These are phyloP conservation scores for Fusarium sarcochroum DNA, from an alignment of 2,329 filamentous ascomycete species.

Conservation along the genomic window DNA sequence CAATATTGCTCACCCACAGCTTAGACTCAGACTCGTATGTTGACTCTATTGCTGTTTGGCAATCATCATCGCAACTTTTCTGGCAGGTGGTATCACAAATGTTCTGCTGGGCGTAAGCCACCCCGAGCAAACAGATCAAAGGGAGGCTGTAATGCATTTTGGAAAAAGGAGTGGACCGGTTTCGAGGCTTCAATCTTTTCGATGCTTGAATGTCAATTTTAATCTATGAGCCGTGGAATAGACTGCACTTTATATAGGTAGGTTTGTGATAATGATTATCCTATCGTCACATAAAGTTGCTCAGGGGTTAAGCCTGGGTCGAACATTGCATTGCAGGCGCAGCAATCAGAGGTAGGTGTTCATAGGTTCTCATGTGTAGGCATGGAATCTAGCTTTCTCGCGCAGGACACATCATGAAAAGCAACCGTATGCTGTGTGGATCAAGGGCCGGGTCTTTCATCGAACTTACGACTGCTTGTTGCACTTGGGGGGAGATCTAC, in stretches of 20 bases:
- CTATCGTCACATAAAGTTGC: no score
- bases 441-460: no score
- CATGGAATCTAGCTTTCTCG: no score
- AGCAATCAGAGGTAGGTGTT: no score
- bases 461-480: no score
- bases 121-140: not conserved
- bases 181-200: not conserved
- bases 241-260: not conserved
- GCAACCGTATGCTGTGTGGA: no score
- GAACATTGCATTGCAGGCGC: no score
- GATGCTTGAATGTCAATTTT: not conserved
- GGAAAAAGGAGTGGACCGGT: not conserved
- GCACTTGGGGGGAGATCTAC: no score
- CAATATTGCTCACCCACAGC: conserved; percentile 10
- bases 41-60: conserved; percentile 1
- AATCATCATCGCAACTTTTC: not conserved
- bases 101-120: not conserved
- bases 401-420: no score
- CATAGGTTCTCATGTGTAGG: no score
- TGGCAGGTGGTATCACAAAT: conserved; percentile 1
- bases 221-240: not conserved
- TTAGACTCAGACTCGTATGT: conserved; percentile 11
- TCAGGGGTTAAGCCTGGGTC: no score
- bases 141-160: not conserved
- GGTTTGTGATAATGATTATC: not conserved